phyloP scores from a whole-genome alignment of 139 green algal species.

The Coelastrella sp. region DNA sequence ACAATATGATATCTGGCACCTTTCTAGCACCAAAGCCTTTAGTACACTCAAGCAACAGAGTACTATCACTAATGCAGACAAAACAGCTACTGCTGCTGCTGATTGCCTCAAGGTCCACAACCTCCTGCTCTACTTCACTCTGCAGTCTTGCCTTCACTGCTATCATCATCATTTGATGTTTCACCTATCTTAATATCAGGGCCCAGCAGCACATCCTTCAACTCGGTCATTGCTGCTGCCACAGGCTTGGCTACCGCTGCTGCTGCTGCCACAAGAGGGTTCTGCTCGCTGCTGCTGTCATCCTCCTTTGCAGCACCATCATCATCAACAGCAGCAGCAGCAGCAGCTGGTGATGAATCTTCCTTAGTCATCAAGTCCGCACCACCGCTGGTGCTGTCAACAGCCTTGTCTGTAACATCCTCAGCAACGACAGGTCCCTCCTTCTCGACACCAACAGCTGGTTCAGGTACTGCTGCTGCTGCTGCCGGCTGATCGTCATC shows the following conservation, averaged over 20 bases:
- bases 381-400: neutral
- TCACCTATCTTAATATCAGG: slow-evolving; percentile 10
- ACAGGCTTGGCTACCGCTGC: neutral
- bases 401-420: neutral
- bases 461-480: neutral
- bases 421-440: too few relatives aligned
- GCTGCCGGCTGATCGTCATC: too few relatives aligned
- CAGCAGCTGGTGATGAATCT: neutral
- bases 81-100: neutral
- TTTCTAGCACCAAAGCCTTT: neutral
- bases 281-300: slow-evolving; percentile 9
- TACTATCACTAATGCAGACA: neutral
- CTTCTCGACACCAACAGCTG: neutral
- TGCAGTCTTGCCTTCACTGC: neutral
- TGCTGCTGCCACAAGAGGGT: slow-evolving; percentile 12
- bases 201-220: slow-evolving; percentile 36
- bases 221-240: neutral
- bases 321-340: neutral
- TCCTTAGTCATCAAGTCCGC: neutral
- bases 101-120: too few relatives aligned
- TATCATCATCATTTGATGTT: neutral
- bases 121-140: too few relatives aligned
- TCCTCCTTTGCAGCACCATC: neutral
- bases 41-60: neutral
- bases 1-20: too few relatives aligned